A percentile compares a stretch with the other conserved stretches of the same genome.
Evolutionary conservation across 768 basidiomycete species (phyloP).

Genomic region (Xerocomus spinulosus): DNA sequence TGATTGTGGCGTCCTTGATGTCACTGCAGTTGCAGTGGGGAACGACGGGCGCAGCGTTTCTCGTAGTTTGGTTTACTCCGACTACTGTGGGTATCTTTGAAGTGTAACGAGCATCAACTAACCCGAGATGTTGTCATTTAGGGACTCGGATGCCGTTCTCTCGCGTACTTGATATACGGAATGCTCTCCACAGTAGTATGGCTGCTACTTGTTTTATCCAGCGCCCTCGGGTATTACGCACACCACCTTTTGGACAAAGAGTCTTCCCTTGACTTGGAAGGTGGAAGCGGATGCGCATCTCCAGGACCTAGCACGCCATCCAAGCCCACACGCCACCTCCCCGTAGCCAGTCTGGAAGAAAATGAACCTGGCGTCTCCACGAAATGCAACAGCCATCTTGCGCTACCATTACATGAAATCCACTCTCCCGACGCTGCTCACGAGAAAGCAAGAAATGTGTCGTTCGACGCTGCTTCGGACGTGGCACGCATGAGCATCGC

Average conservation of each 20-base stretch:
- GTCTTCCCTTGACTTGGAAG: not conserved
- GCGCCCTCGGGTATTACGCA: conserved; percentile 1
- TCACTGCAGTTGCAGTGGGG: conserved; percentile 32
- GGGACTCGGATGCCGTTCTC: conserved; percentile 36
- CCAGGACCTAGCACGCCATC: no score
- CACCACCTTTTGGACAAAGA: conserved; percentile 1
- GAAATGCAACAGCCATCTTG: no score
- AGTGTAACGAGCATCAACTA: not conserved
- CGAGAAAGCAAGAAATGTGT: no score
- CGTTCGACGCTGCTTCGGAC: no score
- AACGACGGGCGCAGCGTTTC: conserved; percentile 26
- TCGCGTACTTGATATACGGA: conserved; percentile 30
- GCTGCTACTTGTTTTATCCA: conserved; percentile 30
- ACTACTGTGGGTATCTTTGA: conserved; percentile 19
- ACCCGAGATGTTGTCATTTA: not conserved
- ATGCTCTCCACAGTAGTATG: conserved; percentile 27
- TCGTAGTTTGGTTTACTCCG: conserved; percentile 27
- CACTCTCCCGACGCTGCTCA: no score
- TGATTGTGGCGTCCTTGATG: conserved; percentile 28
- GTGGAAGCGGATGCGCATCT: no score
- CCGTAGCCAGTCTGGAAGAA: no score
- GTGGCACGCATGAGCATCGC: no score
- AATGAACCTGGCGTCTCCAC: no score
- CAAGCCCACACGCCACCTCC: no score
- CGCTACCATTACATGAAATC: no score